phyloP scores from a whole-genome alignment of 2,329 filamentous ascomycete species.

The Verticillium nonalfalfae region DNA sequence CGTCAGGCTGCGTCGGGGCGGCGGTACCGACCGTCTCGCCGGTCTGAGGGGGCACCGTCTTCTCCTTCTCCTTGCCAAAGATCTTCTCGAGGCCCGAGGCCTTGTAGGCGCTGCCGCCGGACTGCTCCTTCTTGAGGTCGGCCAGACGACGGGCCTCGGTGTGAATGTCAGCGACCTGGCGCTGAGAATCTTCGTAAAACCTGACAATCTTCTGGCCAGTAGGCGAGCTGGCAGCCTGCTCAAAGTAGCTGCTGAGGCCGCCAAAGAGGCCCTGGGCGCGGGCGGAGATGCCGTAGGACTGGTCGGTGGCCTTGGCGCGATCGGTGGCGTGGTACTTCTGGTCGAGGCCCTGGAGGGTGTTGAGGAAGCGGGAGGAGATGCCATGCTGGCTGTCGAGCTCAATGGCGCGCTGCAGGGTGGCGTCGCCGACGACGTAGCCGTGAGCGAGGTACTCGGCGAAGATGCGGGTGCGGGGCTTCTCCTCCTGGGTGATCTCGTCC shows the following conservation, averaged over 20 bases:
- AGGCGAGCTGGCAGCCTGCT: slow-evolving; percentile 81
- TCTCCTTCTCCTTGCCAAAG: slow-evolving; percentile 46
- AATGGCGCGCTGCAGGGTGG: slow-evolving; percentile 74
- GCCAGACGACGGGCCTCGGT: slow-evolving; percentile 82
- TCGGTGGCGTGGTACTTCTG: slow-evolving; percentile 81
- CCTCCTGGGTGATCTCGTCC: slow-evolving; percentile 81
- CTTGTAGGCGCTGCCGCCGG: slow-evolving; percentile 53
- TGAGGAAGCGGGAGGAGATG: slow-evolving; percentile 73
- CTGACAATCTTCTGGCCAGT: slow-evolving; percentile 81
- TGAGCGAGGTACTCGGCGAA: slow-evolving; percentile 94
- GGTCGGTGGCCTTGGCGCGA: slow-evolving; percentile 76
- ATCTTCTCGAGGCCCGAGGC: slow-evolving; percentile 50
- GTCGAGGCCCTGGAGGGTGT: slow-evolving; percentile 71
- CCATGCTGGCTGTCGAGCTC: slow-evolving; percentile 86
- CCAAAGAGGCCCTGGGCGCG: slow-evolving; percentile 59
- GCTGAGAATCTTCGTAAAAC: slow-evolving; percentile 80
- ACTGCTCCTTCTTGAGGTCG: slow-evolving; percentile 70
- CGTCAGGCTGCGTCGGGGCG: slow-evolving; percentile 9
- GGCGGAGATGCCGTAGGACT: slow-evolving; percentile 73
- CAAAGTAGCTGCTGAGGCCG: slow-evolving; percentile 82
- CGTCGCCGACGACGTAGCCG: slow-evolving; percentile 76
- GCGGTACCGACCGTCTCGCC: slow-evolving; percentile 28
- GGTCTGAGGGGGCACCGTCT: slow-evolving; percentile 49
- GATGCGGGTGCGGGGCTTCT: slow-evolving; percentile 93
- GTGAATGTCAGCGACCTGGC: slow-evolving; percentile 93